Conservation (phyloP, 441 rosid genomes). For the Erodium chrysanthum region DNA sequence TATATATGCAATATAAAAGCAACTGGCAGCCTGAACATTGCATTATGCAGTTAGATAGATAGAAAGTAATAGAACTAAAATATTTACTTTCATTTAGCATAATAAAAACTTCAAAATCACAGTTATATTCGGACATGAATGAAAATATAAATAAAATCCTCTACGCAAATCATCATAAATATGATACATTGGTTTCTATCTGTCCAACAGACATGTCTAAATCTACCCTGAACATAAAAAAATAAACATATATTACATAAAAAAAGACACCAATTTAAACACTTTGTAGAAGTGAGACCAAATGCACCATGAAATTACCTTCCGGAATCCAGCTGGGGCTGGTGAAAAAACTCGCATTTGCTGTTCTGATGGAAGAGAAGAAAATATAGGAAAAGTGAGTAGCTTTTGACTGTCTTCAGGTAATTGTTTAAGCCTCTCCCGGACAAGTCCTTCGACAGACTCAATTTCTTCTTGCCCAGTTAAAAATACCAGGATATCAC, state of each 20-base stretch:
- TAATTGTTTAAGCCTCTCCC: slow-evolving; percentile 48
- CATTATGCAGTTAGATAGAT: not conserved
- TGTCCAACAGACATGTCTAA: not conserved
- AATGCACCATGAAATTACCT: slow-evolving; percentile 37
- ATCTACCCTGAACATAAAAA: not conserved
- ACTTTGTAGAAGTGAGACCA: slow-evolving; percentile 5
- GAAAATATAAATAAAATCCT: not conserved
- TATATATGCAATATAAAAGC: no score
- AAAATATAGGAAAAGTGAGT: slow-evolving; percentile 52
- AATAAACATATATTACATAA: not conserved
- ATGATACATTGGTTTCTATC: not conserved
- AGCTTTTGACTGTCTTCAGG: slow-evolving; percentile 58
- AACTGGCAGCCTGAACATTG: not conserved
- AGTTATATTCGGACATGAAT: not conserved
- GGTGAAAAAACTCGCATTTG: slow-evolving; percentile 72
- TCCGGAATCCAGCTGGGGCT: slow-evolving; percentile 58
- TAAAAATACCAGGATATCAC: slow-evolving; percentile 84
- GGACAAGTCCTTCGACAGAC: slow-evolving; percentile 57
- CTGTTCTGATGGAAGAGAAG: slow-evolving; percentile 91
- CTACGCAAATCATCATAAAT: not conserved
- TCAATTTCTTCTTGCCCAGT: slow-evolving; percentile 98
- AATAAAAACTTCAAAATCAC: not conserved
- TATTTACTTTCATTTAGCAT: not conserved
- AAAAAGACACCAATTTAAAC: slow-evolving; percentile 12
- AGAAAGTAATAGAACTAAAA: not conserved